Evolutionary conservation across 2,329 filamentous ascomycete species (phyloP).

Genomic region (Thelonectria discophora): DNA sequence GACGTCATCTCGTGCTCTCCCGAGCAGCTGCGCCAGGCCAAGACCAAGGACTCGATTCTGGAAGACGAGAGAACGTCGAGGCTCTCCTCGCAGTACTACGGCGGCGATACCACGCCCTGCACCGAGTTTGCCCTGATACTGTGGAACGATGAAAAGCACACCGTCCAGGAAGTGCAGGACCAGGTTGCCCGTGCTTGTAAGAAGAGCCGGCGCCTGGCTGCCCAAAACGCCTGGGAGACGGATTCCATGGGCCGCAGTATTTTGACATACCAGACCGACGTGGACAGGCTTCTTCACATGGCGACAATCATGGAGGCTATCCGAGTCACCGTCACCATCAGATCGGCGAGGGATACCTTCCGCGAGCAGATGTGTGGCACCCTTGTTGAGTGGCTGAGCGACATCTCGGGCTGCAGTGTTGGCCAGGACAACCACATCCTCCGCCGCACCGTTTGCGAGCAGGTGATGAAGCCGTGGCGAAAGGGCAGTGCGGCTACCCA

Average conservation of each 20-base stretch:
- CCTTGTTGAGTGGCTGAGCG: constrained; percentile 93
- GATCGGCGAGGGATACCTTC: constrained; percentile 93
- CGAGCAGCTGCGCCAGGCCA: constrained; percentile 88
- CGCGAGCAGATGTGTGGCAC: constrained; percentile 98
- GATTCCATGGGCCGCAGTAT: constrained; percentile 89
- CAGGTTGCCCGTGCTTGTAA: constrained; percentile 91
- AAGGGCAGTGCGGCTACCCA: constrained; percentile 86
- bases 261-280: constrained; percentile 76
- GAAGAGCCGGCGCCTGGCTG: constrained; percentile 73
- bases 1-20: constrained; percentile 98
- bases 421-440: constrained; percentile 82
- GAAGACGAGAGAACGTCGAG: constrained; percentile 84
- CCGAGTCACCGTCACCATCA: constrained; percentile 93
- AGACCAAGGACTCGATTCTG: constrained; percentile 81
- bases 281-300: constrained; percentile 77
- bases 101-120: constrained; percentile 58
- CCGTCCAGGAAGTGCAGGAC: constrained; percentile 86
- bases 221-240: constrained; percentile 83
- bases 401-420: constrained; percentile 89
- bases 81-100: constrained; percentile 75
- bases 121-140: constrained; percentile 83
- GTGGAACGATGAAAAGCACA: constrained; percentile 99
- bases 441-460: constrained; percentile 85
- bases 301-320: constrained; percentile 92
- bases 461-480: constrained; percentile 88